These are phyloP conservation scores for Trichoderma lentiforme DNA, from an alignment of 2,329 filamentous ascomycete species.

Conservation along the genomic window DNA sequence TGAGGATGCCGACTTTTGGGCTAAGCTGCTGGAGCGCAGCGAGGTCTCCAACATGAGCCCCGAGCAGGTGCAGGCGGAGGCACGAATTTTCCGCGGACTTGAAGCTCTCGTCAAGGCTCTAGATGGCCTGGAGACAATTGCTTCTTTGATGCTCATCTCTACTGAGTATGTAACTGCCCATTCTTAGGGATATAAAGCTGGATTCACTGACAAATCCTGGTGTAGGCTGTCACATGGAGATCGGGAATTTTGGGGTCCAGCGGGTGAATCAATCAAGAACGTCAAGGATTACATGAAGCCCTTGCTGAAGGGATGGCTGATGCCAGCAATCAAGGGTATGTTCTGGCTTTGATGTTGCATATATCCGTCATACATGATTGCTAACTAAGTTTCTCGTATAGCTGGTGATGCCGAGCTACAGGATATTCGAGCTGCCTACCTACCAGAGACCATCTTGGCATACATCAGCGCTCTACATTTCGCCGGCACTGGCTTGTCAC, in stretches of 20 bases:
- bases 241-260: slow-evolving; percentile 51
- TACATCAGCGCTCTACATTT: slow-evolving; percentile 80
- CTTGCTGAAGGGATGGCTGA: slow-evolving; percentile 64
- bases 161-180: slow-evolving; percentile 45
- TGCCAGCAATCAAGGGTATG: slow-evolving; percentile 54
- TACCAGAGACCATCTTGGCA: slow-evolving; percentile 81
- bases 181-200: neutral
- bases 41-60: slow-evolving; percentile 36
- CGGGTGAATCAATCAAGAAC: slow-evolving; percentile 53
- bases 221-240: slow-evolving; percentile 12
- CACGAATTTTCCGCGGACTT: slow-evolving; percentile 64
- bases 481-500: slow-evolving; percentile 68
- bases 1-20: slow-evolving; percentile 42
- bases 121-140: slow-evolving; percentile 65
- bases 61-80: slow-evolving; percentile 49
- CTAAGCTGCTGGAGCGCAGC: slow-evolving; percentile 35
- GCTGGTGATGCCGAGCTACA: slow-evolving; percentile 58
- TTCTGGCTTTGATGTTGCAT: neutral
- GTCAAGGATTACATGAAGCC: slow-evolving; percentile 57
- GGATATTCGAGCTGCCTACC: slow-evolving; percentile 69
- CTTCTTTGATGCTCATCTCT: slow-evolving; percentile 50
- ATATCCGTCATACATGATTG: neutral
- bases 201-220: neutral
- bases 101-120: slow-evolving; percentile 64
- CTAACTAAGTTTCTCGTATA: neutral